Base-by-base conservation (phyloP, 1,139 yeast species). In the Geotrichum siamense region DNA sequence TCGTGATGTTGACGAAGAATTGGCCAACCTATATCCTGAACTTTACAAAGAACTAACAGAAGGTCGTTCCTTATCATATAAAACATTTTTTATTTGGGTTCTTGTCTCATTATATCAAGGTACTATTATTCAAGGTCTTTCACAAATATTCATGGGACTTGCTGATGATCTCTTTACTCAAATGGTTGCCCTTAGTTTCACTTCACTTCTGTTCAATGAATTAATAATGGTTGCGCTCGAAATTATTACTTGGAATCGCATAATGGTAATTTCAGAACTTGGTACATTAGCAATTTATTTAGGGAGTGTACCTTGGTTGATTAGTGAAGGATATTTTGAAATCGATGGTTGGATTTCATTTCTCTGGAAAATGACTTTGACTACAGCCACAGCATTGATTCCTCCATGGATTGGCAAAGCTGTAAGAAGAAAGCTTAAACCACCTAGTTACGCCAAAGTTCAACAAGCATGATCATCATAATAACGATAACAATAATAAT, bases 361-460 rank as follows among this genome's bases (percentile, higher is more conserved):
- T 59, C 67, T 72, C 45, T 85, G 94, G 83, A 89, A 85, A 59
- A 64, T 77, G 13, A 64, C 71, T 2, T 65, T 82, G 10, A 80
- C 86, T 15, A 65, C 87, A 39, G 70, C 76, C 0, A 68, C 85
- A 6, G 83, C 96, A 15, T 70, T 91, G 51, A 65, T 87, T 39
- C 98, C 98, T 1, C 94, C 93, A 1, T 89, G 96, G 96, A 67
- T 82, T 2, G 79, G 79, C 3, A 85, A 84, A 61, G 72, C 84
- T 5, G 67, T 89, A 26, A 78, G 81, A 57, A 73, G 95, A 50
- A 77, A 71, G 53, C 63, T 93, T 47, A 76, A 87, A 53, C 98
- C 98, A 5, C 98, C 98, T 32, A 87, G 84, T 59, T 91, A 93
- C 63, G 97, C 97, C n/a, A 91, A 91, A 60, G 97, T 91, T 40